Evolutionary conservation across 2,329 filamentous ascomycete genomes (phyloP).

Genomic region (Aspergillus uvarum): DNA sequence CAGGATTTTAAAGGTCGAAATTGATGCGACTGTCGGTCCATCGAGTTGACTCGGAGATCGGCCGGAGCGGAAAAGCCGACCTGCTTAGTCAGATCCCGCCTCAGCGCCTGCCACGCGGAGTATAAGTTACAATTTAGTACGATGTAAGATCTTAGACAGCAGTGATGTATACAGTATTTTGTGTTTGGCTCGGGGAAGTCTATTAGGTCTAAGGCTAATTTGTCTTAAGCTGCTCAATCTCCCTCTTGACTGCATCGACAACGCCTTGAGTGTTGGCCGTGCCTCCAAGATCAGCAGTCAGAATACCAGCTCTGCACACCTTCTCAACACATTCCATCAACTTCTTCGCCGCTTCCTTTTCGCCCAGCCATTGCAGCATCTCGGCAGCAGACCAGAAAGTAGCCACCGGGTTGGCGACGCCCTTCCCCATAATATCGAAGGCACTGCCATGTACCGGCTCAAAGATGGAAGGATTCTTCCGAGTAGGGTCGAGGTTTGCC

Average conservation of each 20-base stretch:
- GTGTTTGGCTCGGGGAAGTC: too few relatives aligned
- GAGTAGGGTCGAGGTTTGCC: constrained; percentile 64
- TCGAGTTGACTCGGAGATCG: background rate
- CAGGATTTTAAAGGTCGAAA: background rate
- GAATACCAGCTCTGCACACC: constrained; percentile 54
- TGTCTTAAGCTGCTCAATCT: constrained; percentile 41
- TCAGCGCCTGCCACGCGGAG: too few relatives aligned
- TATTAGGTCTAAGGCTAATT: background rate
- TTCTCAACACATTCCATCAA: constrained; percentile 61
- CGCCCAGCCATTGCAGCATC: constrained; percentile 63
- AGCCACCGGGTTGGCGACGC: constrained; percentile 60
- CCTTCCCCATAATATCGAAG: constrained; percentile 64
- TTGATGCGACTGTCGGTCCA: background rate
- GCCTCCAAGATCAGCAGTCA: constrained; percentile 61
- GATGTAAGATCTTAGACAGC: too few relatives aligned
- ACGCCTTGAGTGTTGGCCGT: constrained; percentile 56
- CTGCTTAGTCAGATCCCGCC: too few relatives aligned
- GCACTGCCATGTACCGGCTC: constrained; percentile 65
- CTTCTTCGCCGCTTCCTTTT: constrained; percentile 55
- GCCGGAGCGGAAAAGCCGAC: background rate
- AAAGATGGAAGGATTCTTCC: constrained; percentile 60
- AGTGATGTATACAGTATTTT: too few relatives aligned
- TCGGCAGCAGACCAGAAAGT: constrained; percentile 70
- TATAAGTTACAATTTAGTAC: too few relatives aligned
- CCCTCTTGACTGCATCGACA: constrained; percentile 55